Percentiles rank a stretch among this genome's conserved stretches.
Conservation (phyloP, 164 flowering plant species). For the Aristolochia contorta region DNA sequence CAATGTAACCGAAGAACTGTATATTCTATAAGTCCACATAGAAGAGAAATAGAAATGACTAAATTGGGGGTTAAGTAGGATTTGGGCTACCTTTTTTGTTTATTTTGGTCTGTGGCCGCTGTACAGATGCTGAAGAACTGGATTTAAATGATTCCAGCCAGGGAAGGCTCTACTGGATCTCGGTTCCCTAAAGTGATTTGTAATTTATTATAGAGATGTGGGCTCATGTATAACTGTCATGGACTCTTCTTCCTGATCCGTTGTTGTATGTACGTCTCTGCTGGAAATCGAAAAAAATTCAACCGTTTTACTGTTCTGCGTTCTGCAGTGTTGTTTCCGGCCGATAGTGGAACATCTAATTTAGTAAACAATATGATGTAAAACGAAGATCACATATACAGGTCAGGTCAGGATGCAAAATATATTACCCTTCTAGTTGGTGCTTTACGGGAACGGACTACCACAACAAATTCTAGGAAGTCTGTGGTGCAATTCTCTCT, state of each 20-base stretch:
- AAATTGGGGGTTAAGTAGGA: conserved; percentile 12
- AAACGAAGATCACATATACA: too few species aligned
- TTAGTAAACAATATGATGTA: neutral
- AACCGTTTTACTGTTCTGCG: neutral
- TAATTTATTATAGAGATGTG: neutral
- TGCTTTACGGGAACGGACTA: too few species aligned
- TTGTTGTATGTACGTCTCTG: conserved; percentile 17
- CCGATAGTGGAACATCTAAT: neutral
- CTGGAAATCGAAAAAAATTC: conserved; percentile 12
- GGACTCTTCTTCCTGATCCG: conserved; percentile 2
- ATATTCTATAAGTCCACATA: conserved; percentile 15
- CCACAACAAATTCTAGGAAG: too few species aligned
- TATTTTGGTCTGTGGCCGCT: conserved; percentile 12
- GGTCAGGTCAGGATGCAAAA: too few species aligned
- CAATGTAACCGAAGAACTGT: conserved; percentile 19
- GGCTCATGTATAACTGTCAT: conserved; percentile 9
- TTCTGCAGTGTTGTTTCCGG: neutral
- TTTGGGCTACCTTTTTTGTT: conserved; percentile 7
- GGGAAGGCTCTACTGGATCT: neutral
- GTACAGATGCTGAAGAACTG: conserved; percentile 20
- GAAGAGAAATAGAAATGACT: conserved; percentile 2
- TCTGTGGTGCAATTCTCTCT: too few species aligned
- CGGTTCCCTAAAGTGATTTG: neutral
- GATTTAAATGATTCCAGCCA: conserved; percentile 3
- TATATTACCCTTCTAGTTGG: too few species aligned